phyloP scores from a whole-genome alignment of 176 grass and related monocot genomes.

The Elaeis guineensis region DNA sequence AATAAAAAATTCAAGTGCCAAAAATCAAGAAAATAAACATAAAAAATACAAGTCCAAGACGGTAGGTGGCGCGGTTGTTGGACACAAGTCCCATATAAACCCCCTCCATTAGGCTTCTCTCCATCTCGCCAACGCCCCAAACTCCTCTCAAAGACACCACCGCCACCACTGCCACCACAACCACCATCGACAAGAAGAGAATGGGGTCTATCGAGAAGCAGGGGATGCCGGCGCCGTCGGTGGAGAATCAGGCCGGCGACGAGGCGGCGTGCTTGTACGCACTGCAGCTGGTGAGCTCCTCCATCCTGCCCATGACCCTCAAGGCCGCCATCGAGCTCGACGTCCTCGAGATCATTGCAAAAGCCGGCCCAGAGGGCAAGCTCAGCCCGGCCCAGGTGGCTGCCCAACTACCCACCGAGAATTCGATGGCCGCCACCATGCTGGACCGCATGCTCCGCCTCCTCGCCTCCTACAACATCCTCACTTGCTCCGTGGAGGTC shows the following conservation, averaged over 20 bases:
- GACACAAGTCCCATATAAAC: not conserved
- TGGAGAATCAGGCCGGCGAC: slow-evolving; percentile 24
- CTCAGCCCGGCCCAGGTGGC: slow-evolving; percentile 47
- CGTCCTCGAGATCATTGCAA: slow-evolving; percentile 55
- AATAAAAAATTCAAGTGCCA: too few species aligned
- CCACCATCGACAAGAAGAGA: not conserved
- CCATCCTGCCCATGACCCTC: slow-evolving; percentile 94
- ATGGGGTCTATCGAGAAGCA: not conserved
- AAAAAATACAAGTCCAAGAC: too few species aligned
- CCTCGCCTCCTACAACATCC: slow-evolving; percentile 59
- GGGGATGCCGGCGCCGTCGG: slow-evolving; percentile 5
- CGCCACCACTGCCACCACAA: not conserved
- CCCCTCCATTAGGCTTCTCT: not conserved
- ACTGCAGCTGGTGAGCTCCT: slow-evolving; percentile 61
- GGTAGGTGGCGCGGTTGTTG: slow-evolving; percentile 6
- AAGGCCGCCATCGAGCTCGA: slow-evolving; percentile 86
- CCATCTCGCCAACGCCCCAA: not conserved
- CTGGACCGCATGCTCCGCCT: slow-evolving; percentile 85
- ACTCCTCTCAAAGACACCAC: too few species aligned
- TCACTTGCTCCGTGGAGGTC: slow-evolving; percentile 37
- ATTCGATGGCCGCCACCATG: slow-evolving; percentile 49
- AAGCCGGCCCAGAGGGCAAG: slow-evolving; percentile 3
- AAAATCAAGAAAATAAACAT: too few species aligned
- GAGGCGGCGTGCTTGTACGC: slow-evolving; percentile 92
- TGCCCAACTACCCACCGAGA: slow-evolving; percentile 35